Evolutionary conservation across 1,284 basidiomycete genomes (phyloP).

Genomic region (Taiwanofungus camphoratus): DNA sequence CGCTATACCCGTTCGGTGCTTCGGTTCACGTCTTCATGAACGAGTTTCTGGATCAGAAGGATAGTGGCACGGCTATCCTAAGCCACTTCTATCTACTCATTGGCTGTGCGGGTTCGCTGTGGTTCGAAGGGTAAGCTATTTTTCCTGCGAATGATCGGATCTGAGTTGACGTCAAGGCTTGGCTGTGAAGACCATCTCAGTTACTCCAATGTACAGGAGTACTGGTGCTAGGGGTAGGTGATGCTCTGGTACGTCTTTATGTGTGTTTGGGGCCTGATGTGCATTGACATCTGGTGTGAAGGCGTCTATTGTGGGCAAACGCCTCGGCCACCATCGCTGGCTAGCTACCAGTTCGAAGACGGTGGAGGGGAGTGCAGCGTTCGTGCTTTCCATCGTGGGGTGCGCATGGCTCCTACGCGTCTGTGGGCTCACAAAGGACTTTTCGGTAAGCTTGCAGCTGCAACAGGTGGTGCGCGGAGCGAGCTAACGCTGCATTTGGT

Average conservation of each 20-base stretch:
- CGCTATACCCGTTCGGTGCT: conserved; percentile 94
- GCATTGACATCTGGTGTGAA: conserved; percentile 23
- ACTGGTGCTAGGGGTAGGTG: conserved; percentile 87
- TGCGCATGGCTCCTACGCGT: conserved; percentile 70
- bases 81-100: conserved; percentile 97
- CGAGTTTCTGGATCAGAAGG: conserved; percentile 95
- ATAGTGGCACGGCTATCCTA: conserved; percentile 92
- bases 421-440: conserved; percentile 62
- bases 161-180: conserved; percentile 10
- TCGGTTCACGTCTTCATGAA: conserved; percentile 94
- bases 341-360: conserved; percentile 83
- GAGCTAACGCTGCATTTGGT: conserved; percentile 8
- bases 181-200: conserved; percentile 48
- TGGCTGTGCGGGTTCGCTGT: conserved; percentile 89
- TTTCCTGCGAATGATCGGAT: conserved; percentile 7
- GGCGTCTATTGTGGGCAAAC: conserved; percentile 91
- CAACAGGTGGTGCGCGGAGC: conserved; percentile 1
- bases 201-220: conserved; percentile 88
- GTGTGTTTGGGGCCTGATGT: background rate
- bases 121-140: conserved; percentile 84
- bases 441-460: conserved; percentile 51
- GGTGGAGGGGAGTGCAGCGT: conserved; percentile 85
- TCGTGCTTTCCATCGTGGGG: conserved; percentile 65
- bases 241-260: conserved; percentile 70
- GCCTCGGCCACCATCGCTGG: conserved; percentile 79